Evolutionary conservation across 768 basidiomycete species (phyloP), one percentile per base, ranked within the genome.

Genomic region (Gelatoporia subvermispora): DNA sequence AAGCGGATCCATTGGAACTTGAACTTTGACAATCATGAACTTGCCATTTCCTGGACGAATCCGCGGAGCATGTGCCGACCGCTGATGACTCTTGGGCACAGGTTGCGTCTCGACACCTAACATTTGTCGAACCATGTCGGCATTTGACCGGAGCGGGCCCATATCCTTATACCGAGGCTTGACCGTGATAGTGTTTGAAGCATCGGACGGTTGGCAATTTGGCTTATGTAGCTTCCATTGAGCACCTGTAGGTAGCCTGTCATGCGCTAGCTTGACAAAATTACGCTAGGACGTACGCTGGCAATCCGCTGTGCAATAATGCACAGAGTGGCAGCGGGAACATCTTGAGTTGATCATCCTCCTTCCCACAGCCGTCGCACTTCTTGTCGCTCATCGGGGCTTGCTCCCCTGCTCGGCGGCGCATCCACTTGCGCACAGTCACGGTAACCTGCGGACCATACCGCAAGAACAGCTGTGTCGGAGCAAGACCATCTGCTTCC

Each of bases 271-370:
- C 11, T 4, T 8, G 17, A 42, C 3, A 23, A n/a, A 28, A 13
- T 11, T 20, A 24, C 15, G 2, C 0, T 16, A 22, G 3, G 11
- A 43, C 76, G 3, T 55, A 78, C 81, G 64, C 61, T 82, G 82
- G 51, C 82, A 81, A 25, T 72, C 72, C 1, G 62, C 53, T 4
- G 78, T 79, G 47, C 81, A 83, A 51, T 83, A 83, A 20, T 73
- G 62, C 4, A 65, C 68, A 0, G 74, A 58, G 15, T 67, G 68
- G 42, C 81, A 82, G 23, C 65, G 63, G 3, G 61, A 52, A 45
- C 81, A 80, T 64, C 56, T 67, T 75, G 48, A 80, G 48, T 16
- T 63, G 51, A n/a, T 34, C 60, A 15, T 53, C 62, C 37, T 58
- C 57, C 21, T 54, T 54, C 44, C 54, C 60, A 48, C 73, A 76